phyloP scores from a whole-genome alignment of 2,329 filamentous ascomycete genomes.

The Xylariaceae sp. region DNA sequence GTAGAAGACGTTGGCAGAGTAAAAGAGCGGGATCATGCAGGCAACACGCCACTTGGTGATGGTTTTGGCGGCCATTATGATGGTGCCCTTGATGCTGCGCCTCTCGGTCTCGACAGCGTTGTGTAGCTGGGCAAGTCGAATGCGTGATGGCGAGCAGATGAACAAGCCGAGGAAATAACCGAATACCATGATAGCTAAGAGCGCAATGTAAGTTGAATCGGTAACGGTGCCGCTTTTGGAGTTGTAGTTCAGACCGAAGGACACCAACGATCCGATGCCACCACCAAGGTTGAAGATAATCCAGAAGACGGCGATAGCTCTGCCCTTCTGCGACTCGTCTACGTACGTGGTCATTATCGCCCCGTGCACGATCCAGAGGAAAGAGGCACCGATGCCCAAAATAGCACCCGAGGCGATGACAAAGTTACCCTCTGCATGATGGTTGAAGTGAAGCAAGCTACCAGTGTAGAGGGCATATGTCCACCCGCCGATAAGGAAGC shows the following conservation, averaged over 20 bases:
- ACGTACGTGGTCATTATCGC: conserved; percentile 28
- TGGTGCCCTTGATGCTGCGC: conserved; percentile 15
- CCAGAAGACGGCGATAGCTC: conserved; percentile 27
- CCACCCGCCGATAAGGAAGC: conserved; percentile 26
- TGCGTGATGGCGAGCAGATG: conserved; percentile 23
- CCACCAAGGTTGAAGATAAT: conserved; percentile 28
- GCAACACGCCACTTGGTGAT: conserved; percentile 23
- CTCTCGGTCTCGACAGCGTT: conserved; percentile 24
- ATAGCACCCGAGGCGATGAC: conserved; percentile 25
- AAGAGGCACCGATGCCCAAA: conserved; percentile 23
- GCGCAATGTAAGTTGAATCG: conserved; percentile 24
- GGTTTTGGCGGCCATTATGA: conserved; percentile 16
- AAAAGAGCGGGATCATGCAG: conserved; percentile 24
- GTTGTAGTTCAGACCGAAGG: conserved; percentile 26
- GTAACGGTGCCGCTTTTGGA: conserved; percentile 23
- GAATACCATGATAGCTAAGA: conserved; percentile 25
- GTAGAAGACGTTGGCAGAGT: conserved; percentile 25
- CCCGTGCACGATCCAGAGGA: conserved; percentile 27
- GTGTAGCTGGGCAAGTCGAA: conserved; percentile 21
- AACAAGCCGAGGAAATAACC: conserved; percentile 24
- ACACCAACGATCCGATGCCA: conserved; percentile 24
- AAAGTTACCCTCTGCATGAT: conserved; percentile 14
- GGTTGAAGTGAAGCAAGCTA: conserved; percentile 25
- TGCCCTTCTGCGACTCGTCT: conserved; percentile 26
- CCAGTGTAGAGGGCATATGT: conserved; percentile 27